Evolutionary conservation across 192 early-diverging fungal genomes (phyloP).

Genomic region (Coemansia reversa): DNA sequence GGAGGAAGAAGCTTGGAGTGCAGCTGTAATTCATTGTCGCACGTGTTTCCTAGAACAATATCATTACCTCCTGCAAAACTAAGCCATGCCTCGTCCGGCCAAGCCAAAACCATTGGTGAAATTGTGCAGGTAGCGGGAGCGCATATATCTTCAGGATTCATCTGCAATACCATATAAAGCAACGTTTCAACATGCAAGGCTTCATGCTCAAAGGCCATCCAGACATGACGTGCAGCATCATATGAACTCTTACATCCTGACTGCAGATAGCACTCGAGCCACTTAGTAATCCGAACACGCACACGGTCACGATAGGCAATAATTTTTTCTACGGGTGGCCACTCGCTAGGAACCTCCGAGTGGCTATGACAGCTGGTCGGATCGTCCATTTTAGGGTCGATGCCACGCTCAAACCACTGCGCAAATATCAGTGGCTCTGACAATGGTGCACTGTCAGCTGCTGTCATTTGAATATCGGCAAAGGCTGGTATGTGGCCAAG

Average conservation of each 20-base stretch:
- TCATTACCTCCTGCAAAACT: conserved; percentile 13
- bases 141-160: conserved; percentile 28
- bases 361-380: conserved; percentile 74
- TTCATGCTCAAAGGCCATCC: conserved; percentile 93
- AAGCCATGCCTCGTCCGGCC: conserved; percentile 26
- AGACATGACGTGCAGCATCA: conserved; percentile 60
- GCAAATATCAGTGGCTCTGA: conserved; percentile 65
- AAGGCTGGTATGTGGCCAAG: conserved; percentile 80
- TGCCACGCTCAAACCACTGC: conserved; percentile 90
- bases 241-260: neutral
- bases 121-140: conserved; percentile 16
- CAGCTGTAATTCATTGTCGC: conserved; percentile 51
- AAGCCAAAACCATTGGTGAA: conserved; percentile 2
- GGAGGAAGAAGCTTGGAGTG: conserved; percentile 18
- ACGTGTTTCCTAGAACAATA: conserved; percentile 65
- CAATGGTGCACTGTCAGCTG: conserved; percentile 44
- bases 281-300: conserved; percentile 53
- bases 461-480: conserved; percentile 61
- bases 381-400: conserved; percentile 85
- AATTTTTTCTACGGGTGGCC: conserved; percentile 72
- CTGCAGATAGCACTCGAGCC: conserved; percentile 42
- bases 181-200: conserved; percentile 92
- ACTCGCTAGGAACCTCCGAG: conserved; percentile 64
- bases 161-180: conserved; percentile 83
- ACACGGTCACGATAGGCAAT: conserved; percentile 67